Evolutionary conservation across 2,329 filamentous ascomycete species (phyloP).

Genomic region (Fusarium staphyleae): DNA sequence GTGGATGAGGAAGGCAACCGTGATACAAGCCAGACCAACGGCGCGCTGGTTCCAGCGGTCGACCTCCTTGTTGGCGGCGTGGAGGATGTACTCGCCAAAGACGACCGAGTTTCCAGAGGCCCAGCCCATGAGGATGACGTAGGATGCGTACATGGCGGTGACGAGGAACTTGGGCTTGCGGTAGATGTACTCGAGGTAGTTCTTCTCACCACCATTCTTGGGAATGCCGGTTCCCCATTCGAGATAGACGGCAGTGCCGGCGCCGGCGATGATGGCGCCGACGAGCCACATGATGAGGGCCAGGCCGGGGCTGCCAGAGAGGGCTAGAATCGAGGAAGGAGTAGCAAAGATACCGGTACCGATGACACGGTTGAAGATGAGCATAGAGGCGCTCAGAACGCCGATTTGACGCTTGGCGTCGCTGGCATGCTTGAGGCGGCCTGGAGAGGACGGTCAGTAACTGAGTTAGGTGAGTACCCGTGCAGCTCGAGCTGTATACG

Average conservation of each 20-base stretch:
- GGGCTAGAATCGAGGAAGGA: constrained; percentile 62
- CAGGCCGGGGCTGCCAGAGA: constrained; percentile 67
- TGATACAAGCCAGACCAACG: constrained; percentile 72
- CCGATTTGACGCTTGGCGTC: constrained; percentile 64
- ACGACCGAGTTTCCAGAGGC: constrained; percentile 72
- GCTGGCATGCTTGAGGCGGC: constrained; percentile 49
- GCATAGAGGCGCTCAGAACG: constrained; percentile 60
- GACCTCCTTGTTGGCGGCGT: constrained; percentile 68
- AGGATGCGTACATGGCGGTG: constrained; percentile 66
- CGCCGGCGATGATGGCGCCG: constrained; percentile 67
- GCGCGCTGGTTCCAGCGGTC: constrained; percentile 72
- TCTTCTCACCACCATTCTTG: constrained; percentile 70
- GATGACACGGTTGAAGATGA: constrained; percentile 71
- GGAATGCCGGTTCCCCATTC: constrained; percentile 72
- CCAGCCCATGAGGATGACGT: constrained; percentile 70
- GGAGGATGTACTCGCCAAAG: constrained; percentile 74
- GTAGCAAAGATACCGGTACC: constrained; percentile 73
- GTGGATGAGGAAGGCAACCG: constrained; percentile 70
- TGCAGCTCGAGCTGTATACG: neutral
- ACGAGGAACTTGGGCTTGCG: constrained; percentile 66
- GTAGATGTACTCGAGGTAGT: constrained; percentile 71
- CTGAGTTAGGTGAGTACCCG: too few relatives aligned
- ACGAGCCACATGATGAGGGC: constrained; percentile 69
- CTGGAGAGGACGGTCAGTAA: constrained; percentile 20
- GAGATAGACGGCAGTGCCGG: constrained; percentile 69